phyloP scores from a whole-genome alignment of 2,329 filamentous ascomycete genomes.

The Aspergillus proliferans region DNA sequence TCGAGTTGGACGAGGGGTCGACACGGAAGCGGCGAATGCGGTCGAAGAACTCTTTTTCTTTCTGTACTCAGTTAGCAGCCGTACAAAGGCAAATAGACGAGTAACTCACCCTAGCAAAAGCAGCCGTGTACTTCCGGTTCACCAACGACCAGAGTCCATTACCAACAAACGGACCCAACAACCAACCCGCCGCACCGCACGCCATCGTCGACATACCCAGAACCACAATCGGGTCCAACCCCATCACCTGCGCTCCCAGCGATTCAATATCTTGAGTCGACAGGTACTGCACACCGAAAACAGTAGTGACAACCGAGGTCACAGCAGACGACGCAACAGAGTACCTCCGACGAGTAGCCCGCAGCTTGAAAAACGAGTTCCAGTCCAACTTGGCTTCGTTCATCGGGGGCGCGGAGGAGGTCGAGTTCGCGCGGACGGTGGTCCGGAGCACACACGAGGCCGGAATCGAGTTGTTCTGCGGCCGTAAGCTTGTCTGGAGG shows the following conservation, averaged over 20 bases:
- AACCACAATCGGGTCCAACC: slow-evolving; percentile 80
- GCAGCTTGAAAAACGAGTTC: slow-evolving; percentile 89
- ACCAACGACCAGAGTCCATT: slow-evolving; percentile 70
- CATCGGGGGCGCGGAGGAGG: slow-evolving; percentile 23
- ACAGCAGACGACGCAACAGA: slow-evolving; percentile 71
- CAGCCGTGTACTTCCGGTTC: slow-evolving; percentile 62
- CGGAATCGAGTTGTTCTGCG: slow-evolving; percentile 2
- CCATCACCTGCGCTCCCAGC: slow-evolving; percentile 61
- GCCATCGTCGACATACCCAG: slow-evolving; percentile 73
- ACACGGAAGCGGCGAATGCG: slow-evolving; percentile 88
- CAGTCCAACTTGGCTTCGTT: slow-evolving; percentile 59
- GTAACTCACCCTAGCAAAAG: slow-evolving; percentile 62
- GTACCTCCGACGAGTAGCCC: slow-evolving; percentile 75
- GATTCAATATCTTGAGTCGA: slow-evolving; percentile 64
- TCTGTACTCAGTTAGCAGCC: slow-evolving; percentile 43
- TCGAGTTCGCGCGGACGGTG: slow-evolving; percentile 23
- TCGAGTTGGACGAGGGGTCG: slow-evolving; percentile 80
- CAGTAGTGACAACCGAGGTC: slow-evolving; percentile 57
- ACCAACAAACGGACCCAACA: slow-evolving; percentile 76
- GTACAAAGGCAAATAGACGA: not conserved
- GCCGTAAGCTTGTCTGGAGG: slow-evolving; percentile 10
- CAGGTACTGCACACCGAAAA: slow-evolving; percentile 49
- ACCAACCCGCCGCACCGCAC: slow-evolving; percentile 77
- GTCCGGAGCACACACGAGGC: slow-evolving; percentile 5
- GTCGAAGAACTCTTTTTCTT: slow-evolving; percentile 90